These are phyloP conservation scores for Phytopythium kandeliae DNA, from an alignment of 352 stramenopile genomes.

Conservation along the genomic window DNA sequence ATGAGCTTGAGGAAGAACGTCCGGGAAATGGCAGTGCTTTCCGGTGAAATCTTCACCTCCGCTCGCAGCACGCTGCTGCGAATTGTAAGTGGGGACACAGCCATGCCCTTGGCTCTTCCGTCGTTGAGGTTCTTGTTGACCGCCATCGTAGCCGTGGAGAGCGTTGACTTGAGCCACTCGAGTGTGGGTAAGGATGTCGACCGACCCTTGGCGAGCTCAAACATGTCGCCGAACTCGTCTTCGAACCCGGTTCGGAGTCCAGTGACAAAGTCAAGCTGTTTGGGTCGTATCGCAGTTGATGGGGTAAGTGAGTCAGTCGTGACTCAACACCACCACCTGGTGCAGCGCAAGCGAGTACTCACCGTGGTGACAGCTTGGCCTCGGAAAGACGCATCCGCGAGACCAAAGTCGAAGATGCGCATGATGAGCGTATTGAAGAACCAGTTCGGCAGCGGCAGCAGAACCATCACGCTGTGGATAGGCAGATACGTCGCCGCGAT, in stretches of 20 bases:
- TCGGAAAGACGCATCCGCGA: conserved; percentile 21
- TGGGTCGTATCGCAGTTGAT: too few species aligned
- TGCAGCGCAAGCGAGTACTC: not conserved
- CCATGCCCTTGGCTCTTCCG: not conserved
- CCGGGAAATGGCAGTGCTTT: conserved; percentile 41
- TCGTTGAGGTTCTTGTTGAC: conserved; percentile 9
- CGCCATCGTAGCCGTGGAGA: conserved; percentile 20
- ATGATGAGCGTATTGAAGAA: conserved; percentile 57
- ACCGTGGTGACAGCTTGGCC: conserved; percentile 44
- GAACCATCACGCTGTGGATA: conserved; percentile 55
- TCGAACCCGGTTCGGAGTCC: conserved; percentile 48
- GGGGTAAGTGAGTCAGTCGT: too few species aligned
- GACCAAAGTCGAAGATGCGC: conserved; percentile 52
- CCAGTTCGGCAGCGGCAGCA: conserved; percentile 69
- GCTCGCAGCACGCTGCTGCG: conserved; percentile 39
- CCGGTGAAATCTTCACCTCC: conserved; percentile 33
- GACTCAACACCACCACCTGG: too few species aligned
- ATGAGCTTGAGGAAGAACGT: conserved; percentile 69
- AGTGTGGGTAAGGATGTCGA: conserved; percentile 40
- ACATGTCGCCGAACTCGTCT: conserved; percentile 71
- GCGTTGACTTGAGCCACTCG: conserved; percentile 36
- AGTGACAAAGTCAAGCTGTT: conserved; percentile 37
- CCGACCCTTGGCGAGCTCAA: conserved; percentile 51
- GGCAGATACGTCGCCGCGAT: conserved; percentile 56
- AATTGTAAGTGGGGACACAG: conserved; percentile 23